Base-by-base conservation (phyloP, 1,139 yeast species). In the Kodamaea alishanica region DNA sequence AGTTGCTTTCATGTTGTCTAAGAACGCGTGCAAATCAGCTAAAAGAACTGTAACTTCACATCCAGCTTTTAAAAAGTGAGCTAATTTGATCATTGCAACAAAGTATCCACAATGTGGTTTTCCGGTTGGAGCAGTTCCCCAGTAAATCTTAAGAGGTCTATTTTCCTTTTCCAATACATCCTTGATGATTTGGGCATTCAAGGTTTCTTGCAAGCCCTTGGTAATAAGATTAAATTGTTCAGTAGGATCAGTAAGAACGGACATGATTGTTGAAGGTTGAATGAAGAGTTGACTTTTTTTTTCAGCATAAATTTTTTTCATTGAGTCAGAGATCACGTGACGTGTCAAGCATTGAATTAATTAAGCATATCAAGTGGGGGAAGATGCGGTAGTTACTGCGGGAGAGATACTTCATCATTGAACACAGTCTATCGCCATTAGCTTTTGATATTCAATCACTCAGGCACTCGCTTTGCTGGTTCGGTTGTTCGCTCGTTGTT, bases 1-100 rank as follows among this genome's bases (percentile, higher is more conserved):
- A 34, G 97, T 86, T 3, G 98, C 98, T 71, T 94, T 92, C 97
- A 92, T 90, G 70, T 92, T 94, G 60, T 94, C 99, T 60, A 94
- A 77, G 58, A 84, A 94, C 8, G 98, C 99, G 56, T 94, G 99
- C 58, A 94, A 72, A 59, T 94, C 98, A n/a, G 98, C 99, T 52
- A 94, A 64, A 45, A 94, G 76, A 6, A 94, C 94, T 2, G 81
- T 89, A 37, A 94, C 95, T 60, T 88, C 94, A 68, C 96, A 88
- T 9, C 97, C 98, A 6, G 99, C 98, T 56, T 82, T 84, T 61
- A 94, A 75, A 61, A 92, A 88, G 59, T 94, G 94, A 4, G 98
- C 98, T 53, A 94, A 67, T 65, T 94, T 92, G 46, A 94, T 83
- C 97, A 94, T 89, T 39, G 97, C 94, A 31, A 92, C 98, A 61